Evolutionary conservation across 1,139 yeast genomes (phyloP).

Genomic region (Hemisphaericaspora xylanilytica): DNA sequence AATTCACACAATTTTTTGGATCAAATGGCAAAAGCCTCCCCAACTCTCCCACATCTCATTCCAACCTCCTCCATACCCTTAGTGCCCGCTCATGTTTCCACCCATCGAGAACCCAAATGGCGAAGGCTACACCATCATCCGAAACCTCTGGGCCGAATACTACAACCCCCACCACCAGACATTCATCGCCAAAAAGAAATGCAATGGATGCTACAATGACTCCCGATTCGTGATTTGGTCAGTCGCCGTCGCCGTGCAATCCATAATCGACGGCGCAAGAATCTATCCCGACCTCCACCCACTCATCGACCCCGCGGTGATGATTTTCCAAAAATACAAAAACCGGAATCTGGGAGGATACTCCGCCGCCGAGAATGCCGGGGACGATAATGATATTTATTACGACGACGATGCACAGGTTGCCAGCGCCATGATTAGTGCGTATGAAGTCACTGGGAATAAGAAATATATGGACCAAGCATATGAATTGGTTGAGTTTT

Average conservation of each 20-base stretch:
- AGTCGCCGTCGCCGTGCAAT: constrained; percentile 61
- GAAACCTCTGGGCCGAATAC: constrained; percentile 46
- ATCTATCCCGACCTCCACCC: constrained; percentile 59
- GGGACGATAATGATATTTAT: constrained; percentile 62
- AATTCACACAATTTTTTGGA: background rate
- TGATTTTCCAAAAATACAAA: constrained; percentile 52
- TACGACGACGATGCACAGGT: constrained; percentile 79
- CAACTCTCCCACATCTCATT: no score
- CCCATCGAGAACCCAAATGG: constrained; percentile 35
- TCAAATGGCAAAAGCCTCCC: no score
- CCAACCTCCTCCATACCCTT: background rate
- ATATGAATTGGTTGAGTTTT: constrained; percentile 56
- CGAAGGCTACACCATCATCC: constrained; percentile 51
- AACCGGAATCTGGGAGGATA: constrained; percentile 50
- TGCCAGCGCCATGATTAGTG: constrained; percentile 63
- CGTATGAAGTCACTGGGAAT: constrained; percentile 67
- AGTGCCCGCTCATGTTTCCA: no score
- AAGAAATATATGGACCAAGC: constrained; percentile 54
- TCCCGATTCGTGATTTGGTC: constrained; percentile 67
- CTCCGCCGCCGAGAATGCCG: constrained; percentile 57
- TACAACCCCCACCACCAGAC: constrained; percentile 45
- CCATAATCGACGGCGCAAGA: constrained; percentile 60
- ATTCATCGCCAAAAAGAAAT: constrained; percentile 41
- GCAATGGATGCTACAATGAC: constrained; percentile 53
- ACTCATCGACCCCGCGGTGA: constrained; percentile 52